These are phyloP conservation scores for Hericium erinaceus DNA, from an alignment of 768 basidiomycete genomes.

Conservation along the genomic window DNA sequence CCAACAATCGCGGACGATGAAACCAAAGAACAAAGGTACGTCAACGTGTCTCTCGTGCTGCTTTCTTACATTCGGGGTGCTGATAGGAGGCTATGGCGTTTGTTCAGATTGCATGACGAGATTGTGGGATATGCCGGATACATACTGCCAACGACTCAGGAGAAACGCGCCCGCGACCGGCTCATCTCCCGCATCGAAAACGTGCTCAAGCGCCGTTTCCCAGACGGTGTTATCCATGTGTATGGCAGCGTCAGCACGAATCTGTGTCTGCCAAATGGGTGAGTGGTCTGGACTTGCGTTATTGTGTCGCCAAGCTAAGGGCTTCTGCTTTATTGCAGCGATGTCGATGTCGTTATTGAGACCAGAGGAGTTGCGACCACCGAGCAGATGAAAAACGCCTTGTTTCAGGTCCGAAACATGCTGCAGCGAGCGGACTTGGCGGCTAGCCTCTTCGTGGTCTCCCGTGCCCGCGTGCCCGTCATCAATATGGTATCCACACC, in stretches of 20 bases:
- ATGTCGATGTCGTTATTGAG: conserved; percentile 51
- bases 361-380: conserved; percentile 23
- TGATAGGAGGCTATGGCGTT: background rate
- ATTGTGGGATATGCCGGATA: conserved; percentile 48
- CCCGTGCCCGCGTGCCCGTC: conserved; percentile 52
- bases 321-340: conserved; percentile 27
- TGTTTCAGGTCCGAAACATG: conserved; percentile 39
- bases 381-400: conserved; percentile 28
- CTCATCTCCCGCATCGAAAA: conserved; percentile 39
- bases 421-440: conserved; percentile 38
- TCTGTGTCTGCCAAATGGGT: conserved; percentile 56
- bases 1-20: background rate
- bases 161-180: conserved; percentile 35
- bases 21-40: background rate
- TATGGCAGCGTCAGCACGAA: conserved; percentile 58
- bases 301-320: background rate
- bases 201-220: conserved; percentile 36
- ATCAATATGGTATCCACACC: conserved; percentile 45
- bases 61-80: background rate
- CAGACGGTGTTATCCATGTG: conserved; percentile 36
- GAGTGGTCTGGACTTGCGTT: conserved; percentile 13
- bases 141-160: conserved; percentile 43
- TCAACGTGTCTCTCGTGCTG: background rate
- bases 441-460: conserved; percentile 34
- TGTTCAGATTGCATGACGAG: conserved; percentile 51